phyloP scores from a whole-genome alignment of 306 rosid genomes.

The Lotus japonicus region DNA sequence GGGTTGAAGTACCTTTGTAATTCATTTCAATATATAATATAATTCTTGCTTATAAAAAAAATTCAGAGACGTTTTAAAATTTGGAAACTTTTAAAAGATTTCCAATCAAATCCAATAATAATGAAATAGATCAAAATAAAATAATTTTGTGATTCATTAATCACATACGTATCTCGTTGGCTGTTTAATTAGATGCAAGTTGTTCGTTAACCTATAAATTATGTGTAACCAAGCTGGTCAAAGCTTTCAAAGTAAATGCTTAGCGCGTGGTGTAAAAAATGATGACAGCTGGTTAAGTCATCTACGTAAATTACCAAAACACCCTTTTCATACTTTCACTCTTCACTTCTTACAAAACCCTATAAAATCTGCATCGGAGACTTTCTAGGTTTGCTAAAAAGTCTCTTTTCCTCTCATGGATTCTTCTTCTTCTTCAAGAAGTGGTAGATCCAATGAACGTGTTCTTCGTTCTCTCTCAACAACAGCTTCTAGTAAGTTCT shows the following conservation, averaged over 20 bases:
- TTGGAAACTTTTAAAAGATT: no score
- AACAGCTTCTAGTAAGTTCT: constrained; percentile 51
- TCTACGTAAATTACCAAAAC: background rate
- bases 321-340: constrained; percentile 28
- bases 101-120: no score
- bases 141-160: background rate
- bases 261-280: background rate
- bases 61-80: no score
- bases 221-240: background rate
- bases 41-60: no score
- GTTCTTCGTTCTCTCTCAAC: constrained; percentile 53
- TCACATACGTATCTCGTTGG: background rate
- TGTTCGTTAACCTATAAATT: background rate
- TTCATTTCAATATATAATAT: no score
- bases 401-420: constrained; percentile 32
- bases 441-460: constrained; percentile 54
- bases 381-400: constrained; percentile 65
- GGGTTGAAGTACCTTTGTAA: no score
- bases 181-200: background rate
- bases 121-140: background rate
- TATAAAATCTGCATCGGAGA: constrained; percentile 57
- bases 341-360: background rate
- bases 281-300: constrained; percentile 22
- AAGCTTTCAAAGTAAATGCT: background rate
- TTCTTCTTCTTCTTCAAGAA: constrained; percentile 41